A percentile compares a stretch with the other conserved stretches of the same genome.
Conservation (phyloP, 768 basidiomycete genomes). For the Pulveroboletus ravenelii region DNA sequence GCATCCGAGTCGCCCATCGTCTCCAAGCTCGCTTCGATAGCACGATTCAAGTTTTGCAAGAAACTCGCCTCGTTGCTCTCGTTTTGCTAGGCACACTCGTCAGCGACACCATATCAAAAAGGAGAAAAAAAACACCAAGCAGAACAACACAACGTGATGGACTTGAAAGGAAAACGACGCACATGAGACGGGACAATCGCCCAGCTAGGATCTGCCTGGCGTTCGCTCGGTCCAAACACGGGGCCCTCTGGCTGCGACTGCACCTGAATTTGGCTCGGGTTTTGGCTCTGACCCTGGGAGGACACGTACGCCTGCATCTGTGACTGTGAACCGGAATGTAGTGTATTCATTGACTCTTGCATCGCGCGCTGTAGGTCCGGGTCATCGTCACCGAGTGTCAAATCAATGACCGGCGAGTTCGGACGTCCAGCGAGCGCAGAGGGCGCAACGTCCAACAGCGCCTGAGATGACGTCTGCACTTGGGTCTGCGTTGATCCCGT, state of each 20-base stretch:
- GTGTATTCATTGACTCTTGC: slow-evolving; percentile 46
- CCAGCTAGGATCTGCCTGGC: slow-evolving; percentile 64
- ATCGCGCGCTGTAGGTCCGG: slow-evolving; percentile 47
- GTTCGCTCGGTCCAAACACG: slow-evolving; percentile 54
- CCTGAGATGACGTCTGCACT: not conserved
- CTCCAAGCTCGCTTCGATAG: slow-evolving; percentile 67
- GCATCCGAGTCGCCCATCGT: slow-evolving; percentile 45
- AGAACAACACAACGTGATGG: not conserved
- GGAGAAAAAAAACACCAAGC: not conserved
- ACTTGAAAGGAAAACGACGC: slow-evolving; percentile 10
- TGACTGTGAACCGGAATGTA: slow-evolving; percentile 23
- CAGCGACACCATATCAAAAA: not conserved
- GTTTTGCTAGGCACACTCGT: slow-evolving; percentile 24
- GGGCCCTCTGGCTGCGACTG: slow-evolving; percentile 31
- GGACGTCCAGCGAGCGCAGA: slow-evolving; percentile 16
- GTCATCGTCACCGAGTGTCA: slow-evolving; percentile 53
- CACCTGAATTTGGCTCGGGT: not conserved
- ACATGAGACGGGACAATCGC: slow-evolving; percentile 68
- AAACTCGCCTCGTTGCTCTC: slow-evolving; percentile 42
- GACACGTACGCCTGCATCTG: slow-evolving; percentile 12
- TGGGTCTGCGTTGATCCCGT: not conserved
- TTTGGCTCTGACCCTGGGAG: not conserved
- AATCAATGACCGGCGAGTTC: slow-evolving; percentile 45
- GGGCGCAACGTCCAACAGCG: slow-evolving; percentile 10
- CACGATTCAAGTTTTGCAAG: slow-evolving; percentile 61